Base-by-base conservation (phyloP, 371 early-diverging fungal genomes). In the Dichotomocladium elegans region DNA sequence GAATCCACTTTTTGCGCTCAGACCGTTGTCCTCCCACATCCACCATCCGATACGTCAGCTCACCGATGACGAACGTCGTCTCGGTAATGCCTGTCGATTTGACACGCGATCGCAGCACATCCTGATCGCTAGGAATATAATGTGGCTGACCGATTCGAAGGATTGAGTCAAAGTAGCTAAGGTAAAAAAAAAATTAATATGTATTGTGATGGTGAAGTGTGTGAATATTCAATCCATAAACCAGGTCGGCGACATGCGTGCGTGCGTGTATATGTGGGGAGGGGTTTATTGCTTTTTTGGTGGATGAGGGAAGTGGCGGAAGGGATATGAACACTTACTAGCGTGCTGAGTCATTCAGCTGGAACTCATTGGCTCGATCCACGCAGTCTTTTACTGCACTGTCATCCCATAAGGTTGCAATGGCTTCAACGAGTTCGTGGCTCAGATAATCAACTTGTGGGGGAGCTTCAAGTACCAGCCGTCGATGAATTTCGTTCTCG, bases 1-100 rank as follows among this genome's bases (percentile, higher is more conserved):
- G 95, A 35, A 92, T 82, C 98, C 98, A 96, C 64, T 94, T 94
- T 57, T 93, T 95, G 51, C 98, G 83, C 58, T 93, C 93, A 24
- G 88, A 86, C 19, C 93, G 72, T 74, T 95, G 95, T 14, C 95
- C 95, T 29, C 95, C 95, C 22, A 95, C 96, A 70, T 95, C 96
- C 70, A 93, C 85, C 93, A 95, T 91, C 31, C 89, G 79, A 58
- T 88, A 91, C 1, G 89, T 90, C 33, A 92, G 60, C 28, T 86
- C 72, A 15, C 86, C 87, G 34, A 94, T 81, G 21, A 83, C 63
- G 80, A 96, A 96, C 1, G 82, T 79, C 1, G 91, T 92, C 69
- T 96, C 96, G 41, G 83, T 86, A 35, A 92, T 91, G 6, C 93
- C 93, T 1, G 94, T 90, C 2, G 93, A 83, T 64, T 91, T 92